A percentile compares a stretch with the other conserved stretches of the same genome.
phyloP scores from a whole-genome alignment of 306 rosid species.

The Clitoria ternatea region DNA sequence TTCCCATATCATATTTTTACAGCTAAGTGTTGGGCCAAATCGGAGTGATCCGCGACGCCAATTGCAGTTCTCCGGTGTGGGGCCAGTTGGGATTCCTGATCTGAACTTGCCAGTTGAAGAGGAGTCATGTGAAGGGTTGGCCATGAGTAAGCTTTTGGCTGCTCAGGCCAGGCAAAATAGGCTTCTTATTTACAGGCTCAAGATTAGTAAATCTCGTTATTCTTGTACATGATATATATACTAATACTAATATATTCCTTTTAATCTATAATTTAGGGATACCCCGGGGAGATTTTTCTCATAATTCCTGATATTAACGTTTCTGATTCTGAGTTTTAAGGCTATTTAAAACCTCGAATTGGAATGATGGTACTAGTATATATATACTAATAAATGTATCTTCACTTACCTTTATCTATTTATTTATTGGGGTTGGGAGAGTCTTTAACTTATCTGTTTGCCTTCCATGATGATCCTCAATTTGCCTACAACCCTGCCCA shows the following conservation, averaged over 20 bases:
- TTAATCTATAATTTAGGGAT: no score
- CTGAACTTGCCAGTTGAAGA: constrained; percentile 34
- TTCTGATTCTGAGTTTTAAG: not conserved
- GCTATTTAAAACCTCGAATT: not conserved
- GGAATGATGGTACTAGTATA: not conserved
- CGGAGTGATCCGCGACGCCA: constrained; percentile 2
- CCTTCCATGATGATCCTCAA: no score
- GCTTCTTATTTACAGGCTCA: constrained; percentile 40
- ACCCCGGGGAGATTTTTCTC: not conserved
- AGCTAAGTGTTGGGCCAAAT: constrained; percentile 22
- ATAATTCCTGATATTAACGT: not conserved
- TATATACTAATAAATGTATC: no score
- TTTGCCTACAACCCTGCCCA: no score
- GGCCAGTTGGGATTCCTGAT: constrained; percentile 43
- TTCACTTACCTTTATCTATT: no score
- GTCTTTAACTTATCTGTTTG: no score
- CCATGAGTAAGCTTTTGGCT: constrained; percentile 24
- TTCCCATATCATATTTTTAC: not conserved
- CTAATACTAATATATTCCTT: not conserved
- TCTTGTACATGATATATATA: not conserved
- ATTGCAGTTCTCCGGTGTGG: not conserved
- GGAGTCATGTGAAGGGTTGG: constrained; percentile 19
- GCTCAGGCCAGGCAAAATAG: constrained; percentile 51
- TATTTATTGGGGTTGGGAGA: no score
- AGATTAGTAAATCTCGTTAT: constrained; percentile 27